Percentiles rank a stretch among this genome's conserved stretches.
These are phyloP conservation scores for Cutaneotrichosporon mucoides DNA, from an alignment of 1,284 basidiomycete genomes.

Conservation along the genomic window DNA sequence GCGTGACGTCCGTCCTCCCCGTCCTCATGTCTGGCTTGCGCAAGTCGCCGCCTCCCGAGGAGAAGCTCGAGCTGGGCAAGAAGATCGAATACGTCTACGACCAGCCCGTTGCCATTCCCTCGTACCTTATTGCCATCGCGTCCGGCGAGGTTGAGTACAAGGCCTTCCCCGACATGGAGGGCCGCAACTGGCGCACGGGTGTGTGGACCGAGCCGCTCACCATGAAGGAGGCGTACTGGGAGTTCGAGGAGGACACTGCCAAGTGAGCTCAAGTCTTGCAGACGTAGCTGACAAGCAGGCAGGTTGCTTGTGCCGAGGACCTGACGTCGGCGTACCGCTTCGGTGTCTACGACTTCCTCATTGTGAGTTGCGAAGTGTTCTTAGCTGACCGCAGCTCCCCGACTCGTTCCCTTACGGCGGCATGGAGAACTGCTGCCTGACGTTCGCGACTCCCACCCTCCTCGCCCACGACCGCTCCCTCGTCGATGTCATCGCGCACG, in stretches of 20 bases:
- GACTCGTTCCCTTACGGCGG: slow-evolving; percentile 91
- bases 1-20: slow-evolving; percentile 69
- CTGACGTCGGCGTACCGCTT: slow-evolving; percentile 74
- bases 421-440: slow-evolving; percentile 61
- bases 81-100: slow-evolving; percentile 49
- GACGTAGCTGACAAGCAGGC: slow-evolving; percentile 3
- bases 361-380: slow-evolving; percentile 39
- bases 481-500: slow-evolving; percentile 76
- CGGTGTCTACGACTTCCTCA: slow-evolving; percentile 83
- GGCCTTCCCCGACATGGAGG: slow-evolving; percentile 59
- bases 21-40: slow-evolving; percentile 79
- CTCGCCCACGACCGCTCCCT: slow-evolving; percentile 77
- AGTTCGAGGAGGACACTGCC: slow-evolving; percentile 79
- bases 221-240: slow-evolving; percentile 75
- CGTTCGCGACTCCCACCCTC: slow-evolving; percentile 82
- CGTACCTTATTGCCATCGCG: slow-evolving; percentile 83
- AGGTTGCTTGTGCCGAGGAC: slow-evolving; percentile 66
- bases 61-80: slow-evolving; percentile 65
- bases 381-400: slow-evolving; percentile 55
- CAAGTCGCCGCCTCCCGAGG: slow-evolving; percentile 65
- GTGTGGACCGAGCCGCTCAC: slow-evolving; percentile 85
- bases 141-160: slow-evolving; percentile 75
- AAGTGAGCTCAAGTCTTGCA: slow-evolving; percentile 51
- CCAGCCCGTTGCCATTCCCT: slow-evolving; percentile 76
- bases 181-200: slow-evolving; percentile 71